phyloP scores from a whole-genome alignment of 768 basidiomycete genomes.

The Dictyophora rubrovolvata region DNA sequence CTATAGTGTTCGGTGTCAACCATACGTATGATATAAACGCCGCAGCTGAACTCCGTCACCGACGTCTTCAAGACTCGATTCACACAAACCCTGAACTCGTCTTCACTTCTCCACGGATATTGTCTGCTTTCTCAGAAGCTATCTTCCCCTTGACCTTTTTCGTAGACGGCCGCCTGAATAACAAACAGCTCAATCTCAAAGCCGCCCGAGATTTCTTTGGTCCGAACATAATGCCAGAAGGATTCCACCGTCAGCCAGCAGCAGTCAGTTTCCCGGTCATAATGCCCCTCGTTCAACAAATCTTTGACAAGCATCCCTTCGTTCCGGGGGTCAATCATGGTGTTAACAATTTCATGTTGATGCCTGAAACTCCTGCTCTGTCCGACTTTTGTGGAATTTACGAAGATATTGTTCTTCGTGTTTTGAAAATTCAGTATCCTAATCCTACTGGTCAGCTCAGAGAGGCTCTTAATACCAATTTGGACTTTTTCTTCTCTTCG shows the following conservation, averaged over 20 bases:
- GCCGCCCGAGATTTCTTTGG: constrained; percentile 4
- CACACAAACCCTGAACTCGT: constrained; percentile 6
- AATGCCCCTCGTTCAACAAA: background rate
- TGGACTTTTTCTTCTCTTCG: constrained; percentile 1
- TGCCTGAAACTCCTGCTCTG: background rate
- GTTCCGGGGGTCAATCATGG: constrained; percentile 6
- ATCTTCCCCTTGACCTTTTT: constrained; percentile 8
- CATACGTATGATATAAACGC: background rate
- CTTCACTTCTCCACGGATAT: constrained; percentile 4
- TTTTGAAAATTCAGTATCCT: background rate
- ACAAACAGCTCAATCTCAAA: background rate
- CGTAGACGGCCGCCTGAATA: background rate
- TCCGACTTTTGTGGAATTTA: background rate
- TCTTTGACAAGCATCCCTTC: background rate
- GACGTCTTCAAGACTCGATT: constrained; percentile 6
- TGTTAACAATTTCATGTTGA: background rate
- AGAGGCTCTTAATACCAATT: constrained; percentile 3
- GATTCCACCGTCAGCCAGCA: background rate
- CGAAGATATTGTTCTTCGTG: background rate
- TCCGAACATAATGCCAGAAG: background rate
- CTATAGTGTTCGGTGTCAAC: background rate
- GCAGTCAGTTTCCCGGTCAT: background rate
- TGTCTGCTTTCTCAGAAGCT: constrained; percentile 4
- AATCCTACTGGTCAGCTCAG: constrained; percentile 5
- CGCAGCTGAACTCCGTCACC: constrained; percentile 2